Percentiles rank a stretch among this genome's conserved stretches.
phyloP scores from a whole-genome alignment of 768 basidiomycete species.

The Chlorophyllum brunneum region DNA sequence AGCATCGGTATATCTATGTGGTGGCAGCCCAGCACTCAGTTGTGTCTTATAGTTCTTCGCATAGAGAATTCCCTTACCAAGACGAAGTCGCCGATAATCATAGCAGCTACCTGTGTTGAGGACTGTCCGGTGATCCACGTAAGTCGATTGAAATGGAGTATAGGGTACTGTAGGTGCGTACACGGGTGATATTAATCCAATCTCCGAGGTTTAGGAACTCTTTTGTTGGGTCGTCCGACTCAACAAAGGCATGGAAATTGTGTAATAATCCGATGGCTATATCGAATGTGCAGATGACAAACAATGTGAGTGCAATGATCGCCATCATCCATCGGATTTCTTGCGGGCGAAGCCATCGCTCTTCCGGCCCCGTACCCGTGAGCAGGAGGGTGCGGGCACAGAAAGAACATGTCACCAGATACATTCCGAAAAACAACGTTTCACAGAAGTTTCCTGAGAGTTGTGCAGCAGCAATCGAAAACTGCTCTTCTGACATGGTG shows the following conservation, averaged over 20 bases:
- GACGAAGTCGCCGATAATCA: constrained; percentile 2
- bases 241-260: background rate
- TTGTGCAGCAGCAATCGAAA: constrained; percentile 5
- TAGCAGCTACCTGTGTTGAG: background rate
- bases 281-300: constrained; percentile 5
- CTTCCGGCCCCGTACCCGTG: background rate
- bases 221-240: background rate
- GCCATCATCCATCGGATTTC: constrained; percentile 8
- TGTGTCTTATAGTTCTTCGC: too few species aligned
- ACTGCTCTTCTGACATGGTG: background rate
- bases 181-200: constrained; percentile 7
- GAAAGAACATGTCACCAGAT: constrained; percentile 1
- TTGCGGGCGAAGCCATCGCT: background rate
- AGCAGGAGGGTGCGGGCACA: background rate
- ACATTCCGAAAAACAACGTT: constrained; percentile 7
- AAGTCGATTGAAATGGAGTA: too few species aligned
- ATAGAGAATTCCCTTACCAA: background rate
- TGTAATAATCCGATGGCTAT: background rate
- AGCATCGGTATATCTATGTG: constrained; percentile 5
- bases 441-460: constrained; percentile 11
- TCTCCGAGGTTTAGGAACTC: background rate
- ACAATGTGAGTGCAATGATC: background rate
- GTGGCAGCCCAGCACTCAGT: background rate
- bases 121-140: too few species aligned
- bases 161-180: too few species aligned